Base-by-base conservation (phyloP, 495 filamentous ascomycete species). In the Lepidopterella palustris region DNA sequence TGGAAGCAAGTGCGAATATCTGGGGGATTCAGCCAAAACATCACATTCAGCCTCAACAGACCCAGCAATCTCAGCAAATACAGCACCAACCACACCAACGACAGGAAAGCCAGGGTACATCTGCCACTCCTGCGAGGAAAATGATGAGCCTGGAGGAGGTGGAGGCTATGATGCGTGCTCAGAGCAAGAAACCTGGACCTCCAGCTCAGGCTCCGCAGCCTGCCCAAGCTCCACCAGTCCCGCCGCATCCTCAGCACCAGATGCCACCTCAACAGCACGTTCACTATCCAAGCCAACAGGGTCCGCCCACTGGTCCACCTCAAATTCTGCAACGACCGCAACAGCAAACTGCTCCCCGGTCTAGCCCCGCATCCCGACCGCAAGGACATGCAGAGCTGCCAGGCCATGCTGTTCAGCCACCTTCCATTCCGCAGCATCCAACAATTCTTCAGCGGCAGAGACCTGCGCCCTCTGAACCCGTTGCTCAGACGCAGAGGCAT, bases 101-200 rank as follows among this genome's bases (percentile, higher is more conserved):
- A 42, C 49, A 56, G 3, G 60, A 67, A 28, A 59, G 29, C 21
- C 45, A 62, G 27, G 61, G 45, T 35, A 39, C 48, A 9, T 53
- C 68, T 25, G 48, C 49, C 27, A 53, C 63, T 10, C 50, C 65
- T 4, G 62, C 54, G 15, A 85, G 82, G 68, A 96, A 90, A 76
- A 88, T 97, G 79, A 83, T 99, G 86, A 97, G 89, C 66, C 68
- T 99, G 59, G 93, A 97, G 70, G 93, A 97, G 73, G 93, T 99
- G 15, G 93, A 99, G 76, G 95, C 93, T 31, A 85, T 90, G 65
- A 88, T 99, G 79, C 83, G 89, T 35, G 79, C 83, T 11, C 87
- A 90, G 65, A 72, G 79, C 20, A 82, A 84, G 64, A 79, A 76
- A 55, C 72, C 79, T 24, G 32, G 58, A 1, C 49, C 59, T 18